Conservation (phyloP, 352 stramenopile genomes). For the Phytopythium boreale region DNA sequence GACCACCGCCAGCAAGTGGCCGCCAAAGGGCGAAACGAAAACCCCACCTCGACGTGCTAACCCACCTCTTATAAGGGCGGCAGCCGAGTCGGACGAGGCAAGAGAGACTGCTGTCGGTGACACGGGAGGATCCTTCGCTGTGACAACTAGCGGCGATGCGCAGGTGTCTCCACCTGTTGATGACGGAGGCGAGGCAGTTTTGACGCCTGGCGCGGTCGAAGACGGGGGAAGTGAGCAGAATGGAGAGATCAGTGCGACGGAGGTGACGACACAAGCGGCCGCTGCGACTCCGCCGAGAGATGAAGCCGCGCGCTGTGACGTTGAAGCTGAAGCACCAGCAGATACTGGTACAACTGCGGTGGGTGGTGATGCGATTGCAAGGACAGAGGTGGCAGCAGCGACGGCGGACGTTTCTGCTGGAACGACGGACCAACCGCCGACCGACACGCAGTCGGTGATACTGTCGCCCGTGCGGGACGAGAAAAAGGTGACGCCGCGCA, state of each 20-base stretch:
- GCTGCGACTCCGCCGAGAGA: no score
- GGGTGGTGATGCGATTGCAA: background rate
- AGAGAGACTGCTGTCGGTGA: background rate
- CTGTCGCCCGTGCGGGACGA: slow-evolving; percentile 57
- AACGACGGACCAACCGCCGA: background rate
- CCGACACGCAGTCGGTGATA: slow-evolving; percentile 6
- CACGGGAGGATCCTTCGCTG: background rate
- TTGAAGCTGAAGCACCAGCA: background rate
- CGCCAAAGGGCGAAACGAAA: background rate
- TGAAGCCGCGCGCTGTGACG: background rate
- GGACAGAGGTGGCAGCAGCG: background rate
- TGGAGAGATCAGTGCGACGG: no score
- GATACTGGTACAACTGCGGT: background rate
- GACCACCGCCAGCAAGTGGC: background rate
- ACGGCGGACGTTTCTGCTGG: background rate
- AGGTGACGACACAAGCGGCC: no score
- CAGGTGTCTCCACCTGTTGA: no score
- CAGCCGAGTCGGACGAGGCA: background rate
- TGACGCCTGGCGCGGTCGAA: no score
- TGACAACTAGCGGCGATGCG: no score
- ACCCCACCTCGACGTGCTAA: background rate
- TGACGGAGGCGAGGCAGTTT: no score
- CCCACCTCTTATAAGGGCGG: no score
- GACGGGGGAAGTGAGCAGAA: no score
- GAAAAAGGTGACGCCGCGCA: slow-evolving; percentile 44